These are phyloP conservation scores for Suillus lakei DNA, from an alignment of 768 basidiomycete genomes.

Conservation along the genomic window DNA sequence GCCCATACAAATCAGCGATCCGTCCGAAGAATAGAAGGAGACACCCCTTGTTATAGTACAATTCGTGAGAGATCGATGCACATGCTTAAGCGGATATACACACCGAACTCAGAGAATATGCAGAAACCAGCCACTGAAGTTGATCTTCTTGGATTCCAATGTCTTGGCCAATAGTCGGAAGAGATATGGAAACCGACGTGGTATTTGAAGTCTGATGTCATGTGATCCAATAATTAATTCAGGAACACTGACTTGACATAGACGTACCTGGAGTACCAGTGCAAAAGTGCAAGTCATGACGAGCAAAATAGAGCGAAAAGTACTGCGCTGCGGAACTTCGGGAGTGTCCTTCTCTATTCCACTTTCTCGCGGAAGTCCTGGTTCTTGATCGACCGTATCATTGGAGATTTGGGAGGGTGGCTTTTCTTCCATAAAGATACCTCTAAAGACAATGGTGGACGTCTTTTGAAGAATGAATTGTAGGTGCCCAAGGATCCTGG, in stretches of 20 bases:
- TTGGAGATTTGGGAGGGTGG: neutral
- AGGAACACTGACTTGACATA: neutral
- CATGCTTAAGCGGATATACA: conserved; percentile 23
- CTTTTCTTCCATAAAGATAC: neutral
- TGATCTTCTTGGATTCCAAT: conserved; percentile 49
- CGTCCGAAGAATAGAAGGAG: conserved; percentile 70
- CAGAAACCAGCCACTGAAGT: conserved; percentile 64
- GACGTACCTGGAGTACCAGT: conserved; percentile 28
- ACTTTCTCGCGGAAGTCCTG: neutral
- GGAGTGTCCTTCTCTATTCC: neutral
- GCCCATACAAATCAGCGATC: conserved; percentile 72
- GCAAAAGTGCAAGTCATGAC: conserved; percentile 35
- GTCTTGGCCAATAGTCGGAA: conserved; percentile 52
- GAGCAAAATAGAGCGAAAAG: conserved; percentile 14
- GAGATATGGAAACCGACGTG: conserved; percentile 48
- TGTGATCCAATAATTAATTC: neutral
- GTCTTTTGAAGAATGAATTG: neutral
- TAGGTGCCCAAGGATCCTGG: neutral
- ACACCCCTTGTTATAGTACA: conserved; percentile 56
- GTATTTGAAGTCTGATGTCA: conserved; percentile 17
- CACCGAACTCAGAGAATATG: conserved; percentile 63
- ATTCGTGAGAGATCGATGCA: neutral
- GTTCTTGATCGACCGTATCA: neutral
- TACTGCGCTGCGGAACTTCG: conserved; percentile 5
- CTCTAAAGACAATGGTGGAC: neutral